phyloP scores from a whole-genome alignment of 2,329 filamentous ascomycete genomes.

The Hysterium pulicare region DNA sequence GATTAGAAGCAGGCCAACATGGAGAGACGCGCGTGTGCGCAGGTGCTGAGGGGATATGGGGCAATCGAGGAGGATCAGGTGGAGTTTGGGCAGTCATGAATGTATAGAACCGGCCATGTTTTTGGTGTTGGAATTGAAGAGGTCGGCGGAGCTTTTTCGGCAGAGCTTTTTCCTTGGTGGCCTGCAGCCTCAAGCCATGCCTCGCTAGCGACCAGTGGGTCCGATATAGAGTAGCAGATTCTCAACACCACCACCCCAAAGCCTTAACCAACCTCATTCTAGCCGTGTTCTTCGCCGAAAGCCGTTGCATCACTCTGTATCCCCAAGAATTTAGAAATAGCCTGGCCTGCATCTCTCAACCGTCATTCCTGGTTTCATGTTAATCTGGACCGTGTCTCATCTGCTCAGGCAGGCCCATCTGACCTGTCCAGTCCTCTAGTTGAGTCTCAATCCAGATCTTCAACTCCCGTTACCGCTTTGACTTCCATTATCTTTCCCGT shows the following conservation, averaged over 20 bases:
- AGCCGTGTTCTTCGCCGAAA: neutral
- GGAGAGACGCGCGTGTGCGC: conserved; percentile 4
- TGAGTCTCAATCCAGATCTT: too few relatives aligned
- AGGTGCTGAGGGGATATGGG: neutral
- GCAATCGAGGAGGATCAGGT: neutral
- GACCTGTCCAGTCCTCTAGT: too few relatives aligned
- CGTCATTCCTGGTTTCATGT: neutral
- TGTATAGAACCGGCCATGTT: neutral
- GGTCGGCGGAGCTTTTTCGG: conserved; percentile 1
- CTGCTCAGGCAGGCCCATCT: neutral
- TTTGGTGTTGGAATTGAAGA: neutral
- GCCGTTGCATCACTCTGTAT: neutral
- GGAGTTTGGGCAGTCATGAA: neutral
- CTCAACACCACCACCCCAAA: neutral
- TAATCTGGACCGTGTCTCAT: neutral
- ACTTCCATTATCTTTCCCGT: too few relatives aligned
- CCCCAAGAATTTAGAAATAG: neutral
- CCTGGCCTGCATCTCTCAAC: neutral
- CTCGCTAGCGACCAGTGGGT: neutral
- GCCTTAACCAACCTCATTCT: neutral
- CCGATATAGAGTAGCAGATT: neutral
- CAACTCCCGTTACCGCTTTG: too few relatives aligned
- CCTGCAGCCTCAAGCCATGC: too few relatives aligned
- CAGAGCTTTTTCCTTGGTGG: neutral
- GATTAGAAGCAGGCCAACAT: conserved; percentile 1